A percentile compares a stretch with the other conserved stretches of the same genome.
Evolutionary conservation across 495 filamentous ascomycete species (phyloP).

Genomic region (Annulohypoxylon moriforme): DNA sequence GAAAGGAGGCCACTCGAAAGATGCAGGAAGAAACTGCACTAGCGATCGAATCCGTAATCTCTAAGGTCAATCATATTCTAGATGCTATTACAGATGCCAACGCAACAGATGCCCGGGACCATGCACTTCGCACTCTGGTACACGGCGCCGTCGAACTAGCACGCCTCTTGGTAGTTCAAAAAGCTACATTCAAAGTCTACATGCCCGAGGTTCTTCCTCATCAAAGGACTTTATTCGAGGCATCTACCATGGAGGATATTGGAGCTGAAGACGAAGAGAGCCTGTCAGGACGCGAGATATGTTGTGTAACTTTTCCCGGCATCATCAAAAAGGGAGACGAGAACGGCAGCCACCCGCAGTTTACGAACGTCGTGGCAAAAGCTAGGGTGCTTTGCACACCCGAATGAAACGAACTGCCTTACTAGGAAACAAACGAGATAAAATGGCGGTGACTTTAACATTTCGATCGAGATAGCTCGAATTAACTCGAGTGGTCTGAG

Average conservation of each 20-base stretch:
- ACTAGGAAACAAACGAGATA: constrained; percentile 7
- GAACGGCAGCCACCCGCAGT: constrained; percentile 63
- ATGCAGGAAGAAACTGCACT: constrained; percentile 55
- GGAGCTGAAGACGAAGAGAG: constrained; percentile 66
- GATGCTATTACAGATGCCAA: constrained; percentile 55
- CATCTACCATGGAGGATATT: constrained; percentile 66
- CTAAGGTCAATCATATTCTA: constrained; percentile 54
- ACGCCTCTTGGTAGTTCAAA: constrained; percentile 62
- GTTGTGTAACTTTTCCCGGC: constrained; percentile 64
- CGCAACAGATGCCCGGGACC: constrained; percentile 58
- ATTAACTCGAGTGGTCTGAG: constrained; percentile 17
- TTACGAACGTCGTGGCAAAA: constrained; percentile 66
- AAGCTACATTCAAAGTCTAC: constrained; percentile 61
- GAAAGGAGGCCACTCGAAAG: constrained; percentile 56
- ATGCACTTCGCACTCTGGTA: constrained; percentile 58
- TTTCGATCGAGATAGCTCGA: constrained; percentile 28
- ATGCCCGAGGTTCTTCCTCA: constrained; percentile 63
- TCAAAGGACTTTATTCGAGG: constrained; percentile 61
- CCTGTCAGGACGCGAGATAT: constrained; percentile 57
- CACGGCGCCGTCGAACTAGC: constrained; percentile 62
- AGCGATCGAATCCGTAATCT: constrained; percentile 52
- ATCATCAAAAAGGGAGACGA: constrained; percentile 67
- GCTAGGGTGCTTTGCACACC: constrained; percentile 64
- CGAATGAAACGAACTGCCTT: constrained; percentile 50
- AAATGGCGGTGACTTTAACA: constrained; percentile 43